These are phyloP conservation scores for Agapanthus africanus DNA, from an alignment of 106 monocot species.

Conservation along the genomic window DNA sequence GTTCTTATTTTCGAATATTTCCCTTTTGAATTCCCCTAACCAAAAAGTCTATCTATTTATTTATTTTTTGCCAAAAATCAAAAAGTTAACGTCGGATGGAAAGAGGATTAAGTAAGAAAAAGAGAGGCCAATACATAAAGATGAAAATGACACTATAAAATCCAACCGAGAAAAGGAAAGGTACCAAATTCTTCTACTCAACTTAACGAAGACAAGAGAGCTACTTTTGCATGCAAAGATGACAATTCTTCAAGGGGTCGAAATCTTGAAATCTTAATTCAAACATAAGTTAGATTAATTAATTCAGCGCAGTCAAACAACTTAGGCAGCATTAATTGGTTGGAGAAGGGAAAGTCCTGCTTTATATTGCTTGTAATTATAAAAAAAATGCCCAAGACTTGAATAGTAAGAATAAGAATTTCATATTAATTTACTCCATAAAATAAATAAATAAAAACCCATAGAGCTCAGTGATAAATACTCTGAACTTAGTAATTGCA, in stretches of 20 bases:
- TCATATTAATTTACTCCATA: background rate
- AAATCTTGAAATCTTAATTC: background rate
- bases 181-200: background rate
- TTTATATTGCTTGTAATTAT: background rate
- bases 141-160: background rate
- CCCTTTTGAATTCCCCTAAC: too few relatives aligned
- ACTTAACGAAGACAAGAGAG: background rate
- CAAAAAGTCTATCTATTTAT: too few relatives aligned
- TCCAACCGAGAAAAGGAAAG: background rate
- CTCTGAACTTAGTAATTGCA: too few relatives aligned
- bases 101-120: too few relatives aligned
- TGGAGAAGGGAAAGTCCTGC: background rate
- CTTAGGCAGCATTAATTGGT: background rate
- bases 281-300: too few relatives aligned
- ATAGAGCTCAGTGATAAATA: too few relatives aligned
- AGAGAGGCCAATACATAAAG: too few relatives aligned
- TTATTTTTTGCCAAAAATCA: too few relatives aligned
- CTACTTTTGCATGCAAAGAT: background rate
- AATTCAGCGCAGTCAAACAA: background rate
- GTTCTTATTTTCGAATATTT: too few relatives aligned
- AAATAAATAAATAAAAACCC: too few relatives aligned
- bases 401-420: background rate
- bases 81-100: too few relatives aligned
- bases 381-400: background rate
- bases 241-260: background rate